These are phyloP conservation scores for Waltiozyma sp. DNA, from an alignment of 1,139 yeast species.

Conservation along the genomic window DNA sequence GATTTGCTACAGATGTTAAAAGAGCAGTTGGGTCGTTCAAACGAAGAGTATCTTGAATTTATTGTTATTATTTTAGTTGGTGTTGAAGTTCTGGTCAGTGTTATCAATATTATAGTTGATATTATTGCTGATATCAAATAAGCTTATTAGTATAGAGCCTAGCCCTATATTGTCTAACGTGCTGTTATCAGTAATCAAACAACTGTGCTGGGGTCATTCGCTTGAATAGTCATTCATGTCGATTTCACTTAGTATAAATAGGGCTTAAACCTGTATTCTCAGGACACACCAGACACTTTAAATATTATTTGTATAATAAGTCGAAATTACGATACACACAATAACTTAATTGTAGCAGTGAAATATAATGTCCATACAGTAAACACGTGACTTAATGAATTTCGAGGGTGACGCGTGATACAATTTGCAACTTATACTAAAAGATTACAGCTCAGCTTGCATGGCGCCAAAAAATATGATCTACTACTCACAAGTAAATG, in stretches of 20 bases:
- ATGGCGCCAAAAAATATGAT: background rate
- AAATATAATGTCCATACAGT: no score
- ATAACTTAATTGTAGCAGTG: no score
- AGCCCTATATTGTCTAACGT: background rate
- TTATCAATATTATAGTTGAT: constrained; percentile 51
- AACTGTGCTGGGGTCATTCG: no score
- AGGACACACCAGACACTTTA: no score
- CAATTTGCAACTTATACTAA: no score
- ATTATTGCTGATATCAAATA: constrained; percentile 22
- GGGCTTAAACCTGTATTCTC: no score
- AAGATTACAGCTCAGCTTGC: no score
- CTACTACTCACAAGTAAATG: background rate
- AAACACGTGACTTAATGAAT: background rate
- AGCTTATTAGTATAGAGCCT: background rate
- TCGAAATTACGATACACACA: no score
- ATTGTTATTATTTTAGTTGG: constrained; percentile 90
- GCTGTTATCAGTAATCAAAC: no score
- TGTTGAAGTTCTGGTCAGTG: constrained; percentile 81
- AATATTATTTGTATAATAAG: no score
- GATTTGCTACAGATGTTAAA: constrained; percentile 91
- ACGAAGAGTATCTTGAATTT: constrained; percentile 83
- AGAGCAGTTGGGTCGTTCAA: constrained; percentile 90
- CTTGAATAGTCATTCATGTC: no score
- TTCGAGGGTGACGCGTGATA: background rate
- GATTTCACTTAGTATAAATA: no score